Conservation (phyloP, 202 grass and related monocot genomes). For the Panicum hallii region DNA sequence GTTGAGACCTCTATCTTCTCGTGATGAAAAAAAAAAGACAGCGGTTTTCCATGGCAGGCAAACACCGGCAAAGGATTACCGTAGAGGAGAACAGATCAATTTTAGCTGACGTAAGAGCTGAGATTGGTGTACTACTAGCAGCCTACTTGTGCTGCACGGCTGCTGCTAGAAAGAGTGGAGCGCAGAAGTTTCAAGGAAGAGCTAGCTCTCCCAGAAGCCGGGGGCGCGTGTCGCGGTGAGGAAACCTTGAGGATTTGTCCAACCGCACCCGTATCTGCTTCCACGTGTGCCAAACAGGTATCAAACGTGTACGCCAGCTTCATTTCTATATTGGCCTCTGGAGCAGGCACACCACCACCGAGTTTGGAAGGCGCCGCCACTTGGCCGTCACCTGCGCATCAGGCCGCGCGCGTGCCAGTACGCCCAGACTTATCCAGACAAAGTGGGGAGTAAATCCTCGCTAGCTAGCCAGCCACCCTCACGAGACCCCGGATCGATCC, state of each 20-base stretch:
- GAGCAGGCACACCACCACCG: background rate
- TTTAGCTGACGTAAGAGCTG: conserved; percentile 5
- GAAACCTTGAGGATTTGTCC: conserved; percentile 35
- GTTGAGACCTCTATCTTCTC: background rate
- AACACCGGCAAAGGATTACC: too few species aligned
- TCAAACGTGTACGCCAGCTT: conserved; percentile 57
- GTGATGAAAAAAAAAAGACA: background rate
- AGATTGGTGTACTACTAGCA: background rate
- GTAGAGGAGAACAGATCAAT: background rate
- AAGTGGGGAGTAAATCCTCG: background rate
- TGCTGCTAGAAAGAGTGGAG: background rate
- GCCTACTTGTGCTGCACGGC: background rate
- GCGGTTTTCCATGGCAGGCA: background rate
- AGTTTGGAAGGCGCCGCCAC: conserved; percentile 21
- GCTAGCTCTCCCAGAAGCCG: background rate
- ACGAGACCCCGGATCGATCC: conserved; percentile 26
- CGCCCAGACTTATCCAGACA: conserved; percentile 28
- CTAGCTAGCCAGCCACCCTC: background rate
- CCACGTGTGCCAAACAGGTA: conserved; percentile 38
- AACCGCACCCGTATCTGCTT: background rate
- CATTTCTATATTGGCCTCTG: background rate
- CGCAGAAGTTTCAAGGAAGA: conserved; percentile 23
- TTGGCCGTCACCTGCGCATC: conserved; percentile 14
- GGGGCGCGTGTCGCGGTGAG: conserved; percentile 42
- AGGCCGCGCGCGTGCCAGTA: conserved; percentile 6